phyloP scores from a whole-genome alignment of 2,329 filamentous ascomycete genomes.

The Ascochyta clinopodiicola region DNA sequence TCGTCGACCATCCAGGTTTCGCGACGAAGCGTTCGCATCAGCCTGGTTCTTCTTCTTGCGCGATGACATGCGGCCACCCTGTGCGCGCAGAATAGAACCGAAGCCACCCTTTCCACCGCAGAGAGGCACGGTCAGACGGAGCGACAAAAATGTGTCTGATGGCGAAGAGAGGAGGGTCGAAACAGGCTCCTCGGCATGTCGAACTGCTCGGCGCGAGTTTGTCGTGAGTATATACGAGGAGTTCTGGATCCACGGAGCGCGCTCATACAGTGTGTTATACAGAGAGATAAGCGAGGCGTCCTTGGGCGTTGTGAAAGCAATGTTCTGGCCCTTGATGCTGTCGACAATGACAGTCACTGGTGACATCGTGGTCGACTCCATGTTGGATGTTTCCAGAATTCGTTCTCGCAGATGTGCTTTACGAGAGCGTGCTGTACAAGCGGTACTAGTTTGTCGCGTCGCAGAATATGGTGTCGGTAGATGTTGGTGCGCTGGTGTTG shows the following conservation, averaged over 20 bases:
- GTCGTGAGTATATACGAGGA: slow-evolving; percentile 80
- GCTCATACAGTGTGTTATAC: slow-evolving; percentile 66
- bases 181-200: slow-evolving; percentile 62
- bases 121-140: slow-evolving; percentile 79
- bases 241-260: slow-evolving; percentile 62
- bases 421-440: background rate
- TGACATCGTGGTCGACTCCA: slow-evolving; percentile 33
- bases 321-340: slow-evolving; percentile 80
- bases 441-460: background rate
- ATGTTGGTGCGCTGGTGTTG: slow-evolving; percentile 5
- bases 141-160: slow-evolving; percentile 75
- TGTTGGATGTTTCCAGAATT: slow-evolving; percentile 1
- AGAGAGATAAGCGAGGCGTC: slow-evolving; percentile 74
- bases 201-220: slow-evolving; percentile 74
- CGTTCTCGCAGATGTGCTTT: too few species aligned
- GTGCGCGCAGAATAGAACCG: slow-evolving; percentile 93
- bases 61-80: slow-evolving; percentile 98
- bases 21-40: slow-evolving; percentile 86
- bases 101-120: slow-evolving; percentile 98
- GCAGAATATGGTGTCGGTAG: background rate
- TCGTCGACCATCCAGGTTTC: slow-evolving; percentile 89
- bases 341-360: slow-evolving; percentile 71
- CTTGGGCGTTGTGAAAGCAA: slow-evolving; percentile 77
- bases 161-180: slow-evolving; percentile 64
- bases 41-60: slow-evolving; percentile 83